phyloP scores from a whole-genome alignment of 2,329 filamentous ascomycete species.

The Penicillium sp. region DNA sequence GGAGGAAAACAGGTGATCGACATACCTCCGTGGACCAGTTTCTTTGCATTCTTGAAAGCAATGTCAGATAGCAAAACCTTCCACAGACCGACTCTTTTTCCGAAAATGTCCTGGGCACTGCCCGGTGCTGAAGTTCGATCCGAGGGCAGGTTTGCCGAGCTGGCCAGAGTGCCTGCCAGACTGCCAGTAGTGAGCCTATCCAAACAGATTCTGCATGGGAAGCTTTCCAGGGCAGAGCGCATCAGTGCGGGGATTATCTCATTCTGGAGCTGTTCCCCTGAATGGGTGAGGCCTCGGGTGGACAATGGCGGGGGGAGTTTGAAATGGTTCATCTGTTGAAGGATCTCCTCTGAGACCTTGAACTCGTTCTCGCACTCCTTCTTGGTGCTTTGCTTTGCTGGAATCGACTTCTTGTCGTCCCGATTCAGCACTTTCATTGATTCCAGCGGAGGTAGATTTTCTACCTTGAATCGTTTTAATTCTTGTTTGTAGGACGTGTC shows the following conservation, averaged over 20 bases:
- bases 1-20: neutral
- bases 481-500: neutral
- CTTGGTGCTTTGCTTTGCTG: neutral
- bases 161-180: neutral
- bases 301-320: neutral
- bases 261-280: constrained; percentile 3
- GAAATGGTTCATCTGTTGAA: constrained; percentile 2
- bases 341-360: constrained; percentile 1
- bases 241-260: constrained; percentile 11
- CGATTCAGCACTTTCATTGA: constrained; percentile 7
- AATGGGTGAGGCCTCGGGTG: neutral
- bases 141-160: neutral
- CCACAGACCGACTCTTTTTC: constrained; percentile 19
- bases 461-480: neutral
- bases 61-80: constrained; percentile 20
- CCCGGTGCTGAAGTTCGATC: neutral
- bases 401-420: constrained; percentile 12
- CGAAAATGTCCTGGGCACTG: constrained; percentile 16
- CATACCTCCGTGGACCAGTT: constrained; percentile 1
- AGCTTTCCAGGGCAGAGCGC: constrained; percentile 10
- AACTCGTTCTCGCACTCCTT: neutral
- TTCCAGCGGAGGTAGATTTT: constrained; percentile 5
- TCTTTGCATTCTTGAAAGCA: constrained; percentile 15
- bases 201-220: constrained; percentile 23
- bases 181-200: constrained; percentile 6